Evolutionary conservation across 2,329 filamentous ascomycete species (phyloP), one percentile per base, ranked within the genome.

Genomic region (Geosmithia morbida): DNA sequence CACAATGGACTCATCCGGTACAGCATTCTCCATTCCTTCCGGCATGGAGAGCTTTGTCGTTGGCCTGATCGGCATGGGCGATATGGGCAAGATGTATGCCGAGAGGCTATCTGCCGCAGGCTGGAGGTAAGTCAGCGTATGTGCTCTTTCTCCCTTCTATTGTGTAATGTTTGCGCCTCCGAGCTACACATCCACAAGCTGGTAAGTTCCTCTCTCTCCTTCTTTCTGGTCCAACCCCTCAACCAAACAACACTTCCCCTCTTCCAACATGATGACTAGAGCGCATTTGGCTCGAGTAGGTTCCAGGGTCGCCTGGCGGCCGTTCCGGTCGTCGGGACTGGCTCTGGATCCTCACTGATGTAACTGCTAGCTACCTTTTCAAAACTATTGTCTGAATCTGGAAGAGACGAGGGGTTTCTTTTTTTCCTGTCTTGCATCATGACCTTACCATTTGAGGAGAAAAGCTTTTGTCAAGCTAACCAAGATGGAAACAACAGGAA

Each of bases 201-300:
- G 63, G 67, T 70, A 65, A 66, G 68, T 61, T 51, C 46, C 42
- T 49, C 33, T 47, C 44, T 45, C 40, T 49, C 51, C 48, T 30
- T 49, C 37, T 40, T 11, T 40, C 11, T 17, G 37, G 37, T 8
- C 22, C 22, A 40, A 14, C 22, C 22, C 22, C 22, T 26, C 22
- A 26, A 11, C 40, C n/a, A n/a, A n/a, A 41, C 41, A 17, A 16
- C 41, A 22, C 41, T 18, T 5, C 41, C 40, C 37, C 22, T 26
- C 22, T 26, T 39, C 45, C 20, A 20, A 43, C 63, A 88, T 94
- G 90, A 97, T 97, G 90, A 97, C 90, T 87, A 90, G 90, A 97
- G 90, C 89, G 90, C 90, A 97, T 97, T 97, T 97, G 90, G 90
- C 90, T 97, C 87, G 90, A 97, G 90, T 76, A 94, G 88, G 79